Percentiles rank a stretch among this genome's conserved stretches.
These are phyloP conservation scores for Eucalyptus brandiana DNA, from an alignment of 345 rosid genomes.

Conservation along the genomic window DNA sequence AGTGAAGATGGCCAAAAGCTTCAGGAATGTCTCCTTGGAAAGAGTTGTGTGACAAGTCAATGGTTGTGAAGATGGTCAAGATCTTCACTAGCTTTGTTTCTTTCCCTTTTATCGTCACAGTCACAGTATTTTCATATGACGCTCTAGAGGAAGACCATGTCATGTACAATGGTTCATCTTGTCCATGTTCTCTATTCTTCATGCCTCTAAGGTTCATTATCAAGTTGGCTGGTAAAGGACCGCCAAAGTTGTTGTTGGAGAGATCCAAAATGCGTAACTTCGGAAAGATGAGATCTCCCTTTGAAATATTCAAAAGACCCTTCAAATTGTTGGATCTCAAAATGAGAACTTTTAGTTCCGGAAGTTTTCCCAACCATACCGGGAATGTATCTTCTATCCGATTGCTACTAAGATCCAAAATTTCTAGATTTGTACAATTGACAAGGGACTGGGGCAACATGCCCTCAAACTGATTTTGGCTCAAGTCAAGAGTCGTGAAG, in stretches of 20 bases:
- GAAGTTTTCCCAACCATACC: neutral
- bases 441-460: neutral
- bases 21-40: neutral
- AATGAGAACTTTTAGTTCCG: neutral
- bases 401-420: neutral
- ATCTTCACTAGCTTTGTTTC: neutral
- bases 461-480: neutral
- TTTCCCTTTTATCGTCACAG: neutral
- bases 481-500: neutral
- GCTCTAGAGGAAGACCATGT: rapidly evolving
- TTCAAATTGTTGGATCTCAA: neutral
- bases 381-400: neutral
- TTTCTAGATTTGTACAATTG: neutral
- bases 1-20: neutral
- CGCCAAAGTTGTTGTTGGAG: neutral
- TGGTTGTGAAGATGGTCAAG: neutral
- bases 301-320: neutral
- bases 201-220: neutral
- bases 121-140: neutral
- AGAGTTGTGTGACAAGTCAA: neutral
- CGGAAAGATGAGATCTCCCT: neutral
- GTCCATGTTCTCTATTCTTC: rapidly evolving
- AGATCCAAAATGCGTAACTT: neutral
- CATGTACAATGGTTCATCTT: rapidly evolving
- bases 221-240: neutral